Evolutionary conservation across 2,329 filamentous ascomycete genomes (phyloP), one percentile per base, ranked within the genome.

Genomic region (Fusarium sp.): DNA sequence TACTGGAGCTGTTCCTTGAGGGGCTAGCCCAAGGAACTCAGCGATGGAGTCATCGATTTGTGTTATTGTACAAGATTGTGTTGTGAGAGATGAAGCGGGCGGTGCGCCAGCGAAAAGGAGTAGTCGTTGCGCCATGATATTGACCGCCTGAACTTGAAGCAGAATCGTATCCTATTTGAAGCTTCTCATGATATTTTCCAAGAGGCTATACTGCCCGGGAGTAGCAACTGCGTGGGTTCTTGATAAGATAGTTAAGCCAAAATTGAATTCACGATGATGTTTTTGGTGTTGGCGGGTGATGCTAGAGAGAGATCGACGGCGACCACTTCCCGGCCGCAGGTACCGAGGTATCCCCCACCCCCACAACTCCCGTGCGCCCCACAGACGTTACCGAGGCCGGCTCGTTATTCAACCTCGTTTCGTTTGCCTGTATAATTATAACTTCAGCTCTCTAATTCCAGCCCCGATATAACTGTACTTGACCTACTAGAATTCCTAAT

Each of bases 91-190:
- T 22, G 76, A 73, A n/a, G 80, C 54, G 7, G 79, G 51, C 10
- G 82, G 82, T 16, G 82, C 79, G 14, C 82, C 82, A 33, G 78
- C 72, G 70, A 83, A 78, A 59, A 83, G 75, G 24, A 87, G 81
- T 45, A 87, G 76, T 30, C 65, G 76, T 22, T 78, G 74, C 15
- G 77, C 44, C 77, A 81, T 80, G 39, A 4, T 56, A 41, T 56
- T 41, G 30, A 20, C 42, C 30, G 54, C 44, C 56, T 38, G 31
- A n/a, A n/a, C n/a, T n/a, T n/a, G n/a, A n/a, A n/a, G n/a, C n/a
- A 7, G 8, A 28, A 20, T 38, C 33, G 24, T 13, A 13, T 11
- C 11, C 42, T 70, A 68, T 31, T 54, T 20, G 7, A n/a, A 41
- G 24, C 67, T 69, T 65, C n/a, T 41, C 69, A 54, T 48, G 51